Percentiles rank a stretch among this genome's conserved stretches.
These are phyloP conservation scores for Diversispora eburnea DNA, from an alignment of 192 early-diverging fungal genomes.

Conservation along the genomic window DNA sequence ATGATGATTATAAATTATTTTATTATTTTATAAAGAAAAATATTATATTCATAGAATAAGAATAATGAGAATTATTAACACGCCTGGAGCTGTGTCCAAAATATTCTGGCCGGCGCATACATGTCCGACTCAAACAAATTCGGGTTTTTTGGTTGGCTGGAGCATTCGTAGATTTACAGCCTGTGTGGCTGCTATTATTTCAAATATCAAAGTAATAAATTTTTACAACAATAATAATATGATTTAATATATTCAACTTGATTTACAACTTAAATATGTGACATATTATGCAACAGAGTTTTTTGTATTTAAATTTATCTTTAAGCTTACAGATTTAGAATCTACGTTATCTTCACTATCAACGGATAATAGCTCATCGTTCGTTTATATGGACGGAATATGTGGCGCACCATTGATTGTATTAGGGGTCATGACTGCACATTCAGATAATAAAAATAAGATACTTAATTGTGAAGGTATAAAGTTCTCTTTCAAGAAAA, in stretches of 20 bases:
- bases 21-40: background rate
- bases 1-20: too few species aligned
- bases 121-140: conserved; percentile 40
- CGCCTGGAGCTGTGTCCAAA: conserved; percentile 43
- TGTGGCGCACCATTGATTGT: conserved; percentile 31
- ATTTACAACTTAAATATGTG: background rate
- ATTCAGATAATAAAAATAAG: conserved; percentile 1
- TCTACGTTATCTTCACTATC: conserved; percentile 20
- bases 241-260: background rate
- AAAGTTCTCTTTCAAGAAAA: background rate
- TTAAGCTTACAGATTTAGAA: conserved; percentile 29
- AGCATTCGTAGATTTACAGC: conserved; percentile 44
- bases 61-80: conserved; percentile 29
- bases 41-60: background rate
- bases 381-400: conserved; percentile 26
- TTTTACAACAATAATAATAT: background rate
- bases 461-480: conserved; percentile 29
- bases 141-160: conserved; percentile 55
- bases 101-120: conserved; percentile 53
- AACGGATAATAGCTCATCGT: conserved; percentile 26
- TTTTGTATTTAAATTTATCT: background rate
- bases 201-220: conserved; percentile 43
- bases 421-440: conserved; percentile 24
- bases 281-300: background rate
- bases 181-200: conserved; percentile 51